These are phyloP conservation scores for Rostrohypoxylon terebratum DNA, from an alignment of 495 filamentous ascomycete genomes.

Conservation along the genomic window DNA sequence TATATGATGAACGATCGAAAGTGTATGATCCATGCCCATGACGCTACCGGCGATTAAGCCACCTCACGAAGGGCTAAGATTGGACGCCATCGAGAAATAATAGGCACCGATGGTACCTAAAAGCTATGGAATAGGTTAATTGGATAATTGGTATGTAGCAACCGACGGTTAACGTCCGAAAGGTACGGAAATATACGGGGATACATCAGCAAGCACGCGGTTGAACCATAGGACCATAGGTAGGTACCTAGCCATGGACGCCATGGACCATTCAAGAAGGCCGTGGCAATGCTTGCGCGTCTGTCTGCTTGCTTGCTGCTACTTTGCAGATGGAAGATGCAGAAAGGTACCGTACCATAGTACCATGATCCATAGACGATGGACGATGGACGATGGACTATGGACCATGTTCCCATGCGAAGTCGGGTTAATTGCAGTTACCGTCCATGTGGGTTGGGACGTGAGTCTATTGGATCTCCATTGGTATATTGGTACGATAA, in stretches of 20 bases:
- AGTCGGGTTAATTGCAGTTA: constrained; percentile 20
- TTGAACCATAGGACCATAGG: constrained; percentile 16
- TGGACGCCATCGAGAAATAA: constrained; percentile 26
- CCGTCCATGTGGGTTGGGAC: constrained; percentile 4
- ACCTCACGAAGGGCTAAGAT: constrained; percentile 21
- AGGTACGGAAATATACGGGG: constrained; percentile 12
- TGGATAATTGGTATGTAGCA: not conserved
- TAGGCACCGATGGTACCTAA: constrained; percentile 22
- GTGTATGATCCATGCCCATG: constrained; percentile 31
- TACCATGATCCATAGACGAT: no score
- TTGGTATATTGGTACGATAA: constrained; percentile 14
- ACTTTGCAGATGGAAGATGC: constrained; percentile 2
- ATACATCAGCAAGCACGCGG: not conserved
- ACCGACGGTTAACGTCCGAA: constrained; percentile 20
- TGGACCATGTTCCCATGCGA: constrained; percentile 18
- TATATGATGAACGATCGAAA: constrained; percentile 14
- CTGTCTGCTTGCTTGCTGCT: constrained; percentile 15
- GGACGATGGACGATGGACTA: no score
- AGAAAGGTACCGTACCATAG: constrained; percentile 1
- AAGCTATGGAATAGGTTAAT: constrained; percentile 24
- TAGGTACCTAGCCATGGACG: no score
- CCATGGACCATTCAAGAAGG: constrained; percentile 17
- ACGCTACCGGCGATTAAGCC: constrained; percentile 34
- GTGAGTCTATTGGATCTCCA: not conserved
- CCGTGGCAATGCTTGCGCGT: constrained; percentile 28